Evolutionary conservation across 2,329 filamentous ascomycete genomes (phyloP).

Genomic region (Ilyonectria sp.): DNA sequence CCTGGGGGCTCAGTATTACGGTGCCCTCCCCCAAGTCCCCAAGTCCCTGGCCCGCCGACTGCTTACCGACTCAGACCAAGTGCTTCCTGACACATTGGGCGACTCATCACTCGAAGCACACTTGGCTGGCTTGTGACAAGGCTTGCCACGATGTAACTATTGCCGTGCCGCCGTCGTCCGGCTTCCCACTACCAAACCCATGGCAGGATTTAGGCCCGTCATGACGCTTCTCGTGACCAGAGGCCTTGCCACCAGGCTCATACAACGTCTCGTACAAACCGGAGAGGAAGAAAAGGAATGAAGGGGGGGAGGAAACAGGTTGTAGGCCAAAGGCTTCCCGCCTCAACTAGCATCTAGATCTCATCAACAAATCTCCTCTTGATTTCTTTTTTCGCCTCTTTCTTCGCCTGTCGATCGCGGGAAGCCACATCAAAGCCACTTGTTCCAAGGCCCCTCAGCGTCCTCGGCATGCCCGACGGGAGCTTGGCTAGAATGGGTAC

Average conservation of each 20-base stretch:
- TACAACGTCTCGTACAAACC: neutral
- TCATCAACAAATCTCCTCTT: slow-evolving; percentile 11
- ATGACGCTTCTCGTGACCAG: slow-evolving; percentile 4
- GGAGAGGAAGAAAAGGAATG: neutral
- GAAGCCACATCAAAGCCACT: slow-evolving; percentile 15
- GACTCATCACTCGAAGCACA: neutral
- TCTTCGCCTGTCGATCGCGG: slow-evolving; percentile 12
- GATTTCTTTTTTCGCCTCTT: neutral
- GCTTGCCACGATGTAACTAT: slow-evolving; percentile 9
- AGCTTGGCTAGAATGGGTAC: slow-evolving; percentile 16
- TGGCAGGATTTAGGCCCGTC: neutral
- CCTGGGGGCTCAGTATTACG: slow-evolving; percentile 1
- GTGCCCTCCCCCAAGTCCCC: slow-evolving; percentile 3
- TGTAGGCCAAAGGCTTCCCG: neutral
- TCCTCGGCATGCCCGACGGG: slow-evolving; percentile 26
- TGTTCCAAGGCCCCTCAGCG: neutral
- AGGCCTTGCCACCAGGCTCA: neutral
- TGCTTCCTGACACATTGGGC: neutral
- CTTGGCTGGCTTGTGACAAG: slow-evolving; percentile 6
- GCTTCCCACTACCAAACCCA: neutral
- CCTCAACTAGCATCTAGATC: slow-evolving; percentile 9
- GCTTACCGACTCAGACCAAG: slow-evolving; percentile 1
- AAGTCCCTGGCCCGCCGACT: neutral
- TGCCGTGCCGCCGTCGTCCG: slow-evolving; percentile 2
- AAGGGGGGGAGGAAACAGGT: too few species aligned